A percentile compares a stretch with the other conserved stretches of the same genome.
These are phyloP conservation scores for Cladosporium oxysporum DNA, from an alignment of 2,329 filamentous ascomycete species.

Conservation along the genomic window DNA sequence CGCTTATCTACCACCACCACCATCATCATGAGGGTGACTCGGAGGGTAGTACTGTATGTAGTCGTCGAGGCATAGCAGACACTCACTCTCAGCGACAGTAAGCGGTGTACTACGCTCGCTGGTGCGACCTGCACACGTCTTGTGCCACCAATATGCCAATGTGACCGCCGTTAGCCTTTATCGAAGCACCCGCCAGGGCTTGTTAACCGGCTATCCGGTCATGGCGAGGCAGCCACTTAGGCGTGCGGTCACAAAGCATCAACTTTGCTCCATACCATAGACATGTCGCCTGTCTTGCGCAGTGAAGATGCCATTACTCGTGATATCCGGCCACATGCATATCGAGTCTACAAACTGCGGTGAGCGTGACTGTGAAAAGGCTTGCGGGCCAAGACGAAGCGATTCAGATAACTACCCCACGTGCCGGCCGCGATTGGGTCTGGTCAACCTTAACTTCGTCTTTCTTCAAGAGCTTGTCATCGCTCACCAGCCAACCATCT, in stretches of 20 bases:
- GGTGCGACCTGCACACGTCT: background rate
- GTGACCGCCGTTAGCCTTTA: background rate
- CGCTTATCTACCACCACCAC: background rate
- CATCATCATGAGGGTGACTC: background rate
- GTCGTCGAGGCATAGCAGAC: background rate
- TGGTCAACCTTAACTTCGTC: conserved; percentile 4
- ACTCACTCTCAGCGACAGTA: background rate
- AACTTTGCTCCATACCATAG: background rate
- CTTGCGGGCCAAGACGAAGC: background rate
- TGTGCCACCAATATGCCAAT: background rate
- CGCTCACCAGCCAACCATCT: conserved; percentile 14
- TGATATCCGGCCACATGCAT: background rate
- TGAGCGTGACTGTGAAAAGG: conserved; percentile 1
- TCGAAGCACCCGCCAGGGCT: background rate
- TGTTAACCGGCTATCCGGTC: background rate
- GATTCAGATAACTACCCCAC: background rate
- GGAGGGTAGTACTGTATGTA: background rate
- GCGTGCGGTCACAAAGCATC: background rate
- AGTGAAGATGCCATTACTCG: background rate
- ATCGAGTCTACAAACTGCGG: background rate
- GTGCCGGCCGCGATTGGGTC: conserved; percentile 5
- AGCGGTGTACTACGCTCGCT: background rate
- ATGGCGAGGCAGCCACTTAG: background rate
- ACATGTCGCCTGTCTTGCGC: background rate
- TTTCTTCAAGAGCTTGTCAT: conserved; percentile 5